Conservation (phyloP, 2,329 filamentous ascomycete species). For the Neopestalotiopsis rosae region DNA sequence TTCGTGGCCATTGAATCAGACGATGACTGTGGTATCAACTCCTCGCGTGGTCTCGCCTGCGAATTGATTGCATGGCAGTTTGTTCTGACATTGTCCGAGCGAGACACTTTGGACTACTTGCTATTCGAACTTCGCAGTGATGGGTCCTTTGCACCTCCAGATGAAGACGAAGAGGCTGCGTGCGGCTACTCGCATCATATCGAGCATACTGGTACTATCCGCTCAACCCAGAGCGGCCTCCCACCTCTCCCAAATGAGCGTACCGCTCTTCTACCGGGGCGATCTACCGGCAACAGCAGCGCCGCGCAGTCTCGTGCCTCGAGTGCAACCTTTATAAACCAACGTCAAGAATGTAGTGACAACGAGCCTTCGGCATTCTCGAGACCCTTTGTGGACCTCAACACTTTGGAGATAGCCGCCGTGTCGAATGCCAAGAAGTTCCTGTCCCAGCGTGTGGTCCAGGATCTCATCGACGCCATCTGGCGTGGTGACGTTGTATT, state of each 20-base stretch:
- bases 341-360: not conserved
- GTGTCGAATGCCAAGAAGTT: conserved; percentile 11
- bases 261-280: not conserved
- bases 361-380: not conserved
- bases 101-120: conserved; percentile 10
- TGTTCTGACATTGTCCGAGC: conserved; percentile 9
- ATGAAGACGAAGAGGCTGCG: conserved; percentile 3
- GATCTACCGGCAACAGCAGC: not conserved
- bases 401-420: conserved; percentile 9
- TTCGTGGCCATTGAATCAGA: conserved; percentile 6
- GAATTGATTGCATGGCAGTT: conserved; percentile 11
- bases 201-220: not conserved
- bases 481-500: conserved; percentile 10
- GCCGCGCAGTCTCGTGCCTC: conserved; percentile 4
- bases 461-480: conserved; percentile 6
- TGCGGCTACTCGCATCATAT: not conserved
- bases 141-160: not conserved
- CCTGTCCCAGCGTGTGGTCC: not conserved
- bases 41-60: conserved; percentile 6
- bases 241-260: not conserved
- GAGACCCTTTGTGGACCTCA: conserved; percentile 6
- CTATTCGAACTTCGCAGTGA: conserved; percentile 6
- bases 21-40: conserved; percentile 10
- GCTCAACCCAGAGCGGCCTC: not conserved
- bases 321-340: not conserved